A percentile compares a stretch with the other conserved stretches of the same genome.
Conservation (phyloP, 257 asterid species). For the Solanum bukasovii region DNA sequence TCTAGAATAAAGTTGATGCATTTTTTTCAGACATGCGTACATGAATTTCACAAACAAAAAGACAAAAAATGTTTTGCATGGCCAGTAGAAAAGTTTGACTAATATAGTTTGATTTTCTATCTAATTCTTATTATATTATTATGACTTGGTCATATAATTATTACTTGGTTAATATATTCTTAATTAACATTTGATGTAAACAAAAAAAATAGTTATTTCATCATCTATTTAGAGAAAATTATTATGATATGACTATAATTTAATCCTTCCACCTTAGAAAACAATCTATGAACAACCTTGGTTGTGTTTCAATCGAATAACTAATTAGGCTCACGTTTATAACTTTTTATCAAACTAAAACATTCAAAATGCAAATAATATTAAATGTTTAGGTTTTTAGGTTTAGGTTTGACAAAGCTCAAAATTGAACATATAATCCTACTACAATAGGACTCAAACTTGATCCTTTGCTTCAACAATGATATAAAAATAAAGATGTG, state of each 20-base stretch:
- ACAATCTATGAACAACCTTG: too few species aligned
- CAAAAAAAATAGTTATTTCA: too few species aligned
- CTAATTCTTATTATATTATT: not conserved
- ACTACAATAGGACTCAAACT: not conserved
- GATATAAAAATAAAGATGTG: not conserved
- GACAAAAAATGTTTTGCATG: not conserved
- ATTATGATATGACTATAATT: not conserved
- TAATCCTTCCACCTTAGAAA: not conserved
- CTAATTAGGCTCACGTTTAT: not conserved
- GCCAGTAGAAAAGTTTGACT: not conserved
- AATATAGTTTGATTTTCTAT: not conserved
- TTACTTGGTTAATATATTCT: not conserved
- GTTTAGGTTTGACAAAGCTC: not conserved
- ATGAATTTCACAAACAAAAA: not conserved
- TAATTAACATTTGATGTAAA: not conserved
- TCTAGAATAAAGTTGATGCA: not conserved
- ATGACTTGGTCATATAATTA: not conserved
- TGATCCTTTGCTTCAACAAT: slow-evolving; percentile 4
- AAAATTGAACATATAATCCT: not conserved
- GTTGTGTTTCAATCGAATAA: not conserved
- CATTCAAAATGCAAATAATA: not conserved
- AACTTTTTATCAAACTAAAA: not conserved
- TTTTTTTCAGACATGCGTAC: not conserved
- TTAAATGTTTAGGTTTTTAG: not conserved
- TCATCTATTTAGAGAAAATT: not conserved